phyloP scores from a whole-genome alignment of 306 rosid genomes.

The Rosa multiflora region DNA sequence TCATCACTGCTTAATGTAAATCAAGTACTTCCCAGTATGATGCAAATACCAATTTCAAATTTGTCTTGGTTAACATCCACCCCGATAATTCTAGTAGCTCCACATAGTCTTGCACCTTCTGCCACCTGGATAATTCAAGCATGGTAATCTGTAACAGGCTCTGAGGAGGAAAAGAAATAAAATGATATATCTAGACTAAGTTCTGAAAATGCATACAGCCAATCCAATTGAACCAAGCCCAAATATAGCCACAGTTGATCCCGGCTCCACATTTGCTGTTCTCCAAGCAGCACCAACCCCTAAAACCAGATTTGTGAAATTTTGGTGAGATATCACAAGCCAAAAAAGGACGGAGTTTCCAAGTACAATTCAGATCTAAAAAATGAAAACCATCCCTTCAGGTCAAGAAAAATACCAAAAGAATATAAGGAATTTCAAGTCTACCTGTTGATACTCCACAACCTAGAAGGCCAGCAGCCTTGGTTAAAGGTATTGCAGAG shows the following conservation, averaged over 20 bases:
- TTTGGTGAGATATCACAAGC: not conserved
- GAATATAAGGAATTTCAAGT: no score
- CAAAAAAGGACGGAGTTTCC: not conserved
- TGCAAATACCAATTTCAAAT: constrained; percentile 59
- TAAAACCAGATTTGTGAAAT: constrained; percentile 20
- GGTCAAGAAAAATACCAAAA: not conserved
- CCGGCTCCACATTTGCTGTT: constrained; percentile 71
- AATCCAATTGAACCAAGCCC: constrained; percentile 85
- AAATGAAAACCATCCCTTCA: not conserved
- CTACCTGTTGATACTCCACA: constrained; percentile 89
- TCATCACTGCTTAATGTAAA: not conserved
- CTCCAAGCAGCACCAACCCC: constrained; percentile 97
- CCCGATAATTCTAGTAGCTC: constrained; percentile 77
- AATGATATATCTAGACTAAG: not conserved
- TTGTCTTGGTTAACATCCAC: constrained; percentile 71
- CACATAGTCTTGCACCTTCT: constrained; percentile 88
- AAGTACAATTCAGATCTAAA: not conserved
- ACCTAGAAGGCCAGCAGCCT: constrained; percentile 70
- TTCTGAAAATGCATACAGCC: constrained; percentile 52
- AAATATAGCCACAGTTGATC: constrained; percentile 78
- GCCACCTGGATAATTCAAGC: constrained; percentile 57
- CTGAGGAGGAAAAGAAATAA: not conserved
- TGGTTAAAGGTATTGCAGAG: constrained; percentile 52
- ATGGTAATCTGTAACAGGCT: not conserved
- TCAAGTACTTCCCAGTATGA: not conserved